Evolutionary conservation across 2,329 filamentous ascomycete species (phyloP).

Genomic region (Aspergillus sp.): DNA sequence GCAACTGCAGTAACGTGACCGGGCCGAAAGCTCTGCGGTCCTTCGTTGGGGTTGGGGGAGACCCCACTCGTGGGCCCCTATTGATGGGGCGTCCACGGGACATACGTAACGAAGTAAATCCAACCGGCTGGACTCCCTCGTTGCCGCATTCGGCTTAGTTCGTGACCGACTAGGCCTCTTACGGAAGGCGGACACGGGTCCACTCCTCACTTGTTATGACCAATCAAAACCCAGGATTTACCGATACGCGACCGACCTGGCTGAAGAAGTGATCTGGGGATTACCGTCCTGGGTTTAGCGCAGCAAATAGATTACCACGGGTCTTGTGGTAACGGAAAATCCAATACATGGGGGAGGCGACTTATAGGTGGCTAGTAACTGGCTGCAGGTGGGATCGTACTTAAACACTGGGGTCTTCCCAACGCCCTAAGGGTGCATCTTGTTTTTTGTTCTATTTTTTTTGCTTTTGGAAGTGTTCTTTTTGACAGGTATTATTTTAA

Average conservation of each 20-base stretch:
- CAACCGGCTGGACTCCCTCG: neutral
- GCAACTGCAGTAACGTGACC: conserved; percentile 18
- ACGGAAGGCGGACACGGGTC: neutral
- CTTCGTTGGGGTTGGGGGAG: neutral
- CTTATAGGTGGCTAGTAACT: too few species aligned
- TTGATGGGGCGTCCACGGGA: too few species aligned
- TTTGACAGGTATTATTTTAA: too few species aligned
- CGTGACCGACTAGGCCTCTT: neutral
- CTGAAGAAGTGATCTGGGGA: conserved; percentile 1
- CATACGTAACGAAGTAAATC: neutral
- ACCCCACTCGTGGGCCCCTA: too few species aligned
- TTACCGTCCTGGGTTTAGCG: too few species aligned
- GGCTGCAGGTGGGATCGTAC: neutral
- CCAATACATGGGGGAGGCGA: neutral
- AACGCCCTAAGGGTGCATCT: neutral
- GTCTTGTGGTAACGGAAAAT: neutral
- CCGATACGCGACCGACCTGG: neutral
- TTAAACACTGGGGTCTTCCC: neutral
- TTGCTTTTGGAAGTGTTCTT: neutral
- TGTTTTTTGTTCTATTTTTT: neutral
- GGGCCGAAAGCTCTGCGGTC: conserved; percentile 13
- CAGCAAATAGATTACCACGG: too few species aligned
- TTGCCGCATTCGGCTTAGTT: neutral
- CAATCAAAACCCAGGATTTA: neutral
- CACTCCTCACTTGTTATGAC: neutral